phyloP scores from a whole-genome alignment of 2,329 filamentous ascomycete genomes.

The Cytospora mali region DNA sequence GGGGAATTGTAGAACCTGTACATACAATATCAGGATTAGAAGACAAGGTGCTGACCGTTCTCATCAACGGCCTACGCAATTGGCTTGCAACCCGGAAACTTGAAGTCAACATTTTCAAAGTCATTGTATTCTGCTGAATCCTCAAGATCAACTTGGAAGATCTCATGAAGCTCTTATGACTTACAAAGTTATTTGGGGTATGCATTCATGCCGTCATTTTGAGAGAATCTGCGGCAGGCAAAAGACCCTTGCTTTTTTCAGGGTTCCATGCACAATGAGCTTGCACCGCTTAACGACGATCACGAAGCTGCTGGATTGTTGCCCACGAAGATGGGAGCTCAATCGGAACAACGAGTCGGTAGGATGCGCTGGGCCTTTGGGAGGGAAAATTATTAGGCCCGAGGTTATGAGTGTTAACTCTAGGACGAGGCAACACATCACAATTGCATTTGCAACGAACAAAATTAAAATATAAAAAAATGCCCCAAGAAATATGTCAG shows the following conservation, averaged over 20 bases:
- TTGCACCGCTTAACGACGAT: conserved; percentile 5
- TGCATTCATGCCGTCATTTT: conserved; percentile 25
- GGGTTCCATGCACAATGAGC: not conserved
- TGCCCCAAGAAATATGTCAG: not conserved
- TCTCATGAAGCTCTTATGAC: not conserved
- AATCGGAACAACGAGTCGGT: not conserved
- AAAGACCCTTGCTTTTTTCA: conserved; percentile 15
- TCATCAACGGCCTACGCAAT: conserved; percentile 31
- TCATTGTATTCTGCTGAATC: not conserved
- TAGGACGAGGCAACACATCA: not conserved
- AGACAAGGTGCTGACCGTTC: conserved; percentile 50
- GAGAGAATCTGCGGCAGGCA: conserved; percentile 21
- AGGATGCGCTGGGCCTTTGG: not conserved
- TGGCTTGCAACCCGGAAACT: conserved; percentile 33
- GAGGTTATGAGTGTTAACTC: not conserved
- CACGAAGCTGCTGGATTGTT: not conserved
- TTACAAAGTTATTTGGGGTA: not conserved
- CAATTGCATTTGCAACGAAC: not conserved
- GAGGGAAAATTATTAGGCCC: not conserved
- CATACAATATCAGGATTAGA: conserved; percentile 59
- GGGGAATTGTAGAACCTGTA: conserved; percentile 21
- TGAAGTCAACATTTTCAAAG: conserved; percentile 37
- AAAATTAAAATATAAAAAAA: not conserved
- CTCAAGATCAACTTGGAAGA: not conserved
- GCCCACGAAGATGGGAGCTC: not conserved